phyloP scores from a whole-genome alignment of 441 rosid species.

The Brassica hybrid region DNA sequence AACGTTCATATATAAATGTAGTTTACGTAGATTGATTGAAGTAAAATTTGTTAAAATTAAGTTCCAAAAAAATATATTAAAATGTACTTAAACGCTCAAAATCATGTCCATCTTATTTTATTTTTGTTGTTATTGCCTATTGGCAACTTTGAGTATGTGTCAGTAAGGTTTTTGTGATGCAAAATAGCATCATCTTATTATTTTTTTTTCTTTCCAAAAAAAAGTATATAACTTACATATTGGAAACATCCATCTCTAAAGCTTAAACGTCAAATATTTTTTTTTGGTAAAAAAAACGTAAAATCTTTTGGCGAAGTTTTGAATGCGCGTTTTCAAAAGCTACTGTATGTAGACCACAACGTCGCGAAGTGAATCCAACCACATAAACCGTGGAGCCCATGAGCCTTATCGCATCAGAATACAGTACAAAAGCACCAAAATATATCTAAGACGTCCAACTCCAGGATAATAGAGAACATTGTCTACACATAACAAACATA shows the following conservation, averaged over 20 bases:
- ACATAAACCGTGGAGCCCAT: background rate
- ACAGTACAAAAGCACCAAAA: background rate
- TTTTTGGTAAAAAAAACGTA: too few relatives aligned
- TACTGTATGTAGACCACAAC: background rate
- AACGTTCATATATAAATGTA: background rate
- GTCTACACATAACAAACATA: background rate
- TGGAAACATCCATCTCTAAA: background rate
- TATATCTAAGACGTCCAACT: background rate
- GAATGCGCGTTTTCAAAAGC: background rate
- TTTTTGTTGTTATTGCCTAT: background rate
- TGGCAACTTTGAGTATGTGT: background rate
- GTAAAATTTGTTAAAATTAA: background rate
- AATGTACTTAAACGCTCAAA: background rate
- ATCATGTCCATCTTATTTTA: background rate
- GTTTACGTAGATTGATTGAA: background rate
- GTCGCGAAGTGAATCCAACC: background rate
- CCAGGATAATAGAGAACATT: background rate
- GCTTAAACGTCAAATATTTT: background rate
- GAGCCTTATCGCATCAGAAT: background rate
- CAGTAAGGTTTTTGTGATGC: too few relatives aligned
- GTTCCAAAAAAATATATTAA: too few relatives aligned
- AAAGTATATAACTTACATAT: background rate
- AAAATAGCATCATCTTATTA: background rate
- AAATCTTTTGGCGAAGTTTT: background rate
- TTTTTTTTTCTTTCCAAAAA: too few relatives aligned